phyloP scores from a whole-genome alignment of 805 yeast genomes.

The Candida stauntonica region DNA sequence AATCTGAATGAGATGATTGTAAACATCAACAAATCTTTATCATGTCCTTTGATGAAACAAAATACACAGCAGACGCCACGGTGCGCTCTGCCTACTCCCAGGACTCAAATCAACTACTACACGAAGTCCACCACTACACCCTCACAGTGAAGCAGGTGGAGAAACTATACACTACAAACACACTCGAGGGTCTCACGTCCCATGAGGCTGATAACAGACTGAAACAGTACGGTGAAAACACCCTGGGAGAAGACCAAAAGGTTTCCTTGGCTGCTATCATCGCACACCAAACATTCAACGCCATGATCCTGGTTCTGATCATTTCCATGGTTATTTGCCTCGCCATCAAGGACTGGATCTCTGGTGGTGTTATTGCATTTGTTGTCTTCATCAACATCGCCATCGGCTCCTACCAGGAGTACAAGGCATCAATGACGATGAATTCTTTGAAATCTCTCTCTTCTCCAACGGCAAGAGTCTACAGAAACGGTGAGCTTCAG shows the following conservation, averaged over 20 bases:
- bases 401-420: constrained; percentile 69
- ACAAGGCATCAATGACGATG: constrained; percentile 75
- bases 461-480: constrained; percentile 66
- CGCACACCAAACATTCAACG: constrained; percentile 66
- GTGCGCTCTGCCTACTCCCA: background rate
- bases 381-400: constrained; percentile 60
- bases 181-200: constrained; percentile 43
- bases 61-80: no score
- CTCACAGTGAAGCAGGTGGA: constrained; percentile 34
- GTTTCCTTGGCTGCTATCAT: constrained; percentile 52
- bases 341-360: constrained; percentile 73
- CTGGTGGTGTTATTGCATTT: constrained; percentile 75
- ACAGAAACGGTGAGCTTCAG: constrained; percentile 53
- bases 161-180: constrained; percentile 36
- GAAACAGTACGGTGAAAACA: constrained; percentile 49
- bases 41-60: no score
- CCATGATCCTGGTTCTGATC: constrained; percentile 70
- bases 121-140: constrained; percentile 23
- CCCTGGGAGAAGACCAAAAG: constrained; percentile 54
- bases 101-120: constrained; percentile 6
- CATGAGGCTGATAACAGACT: constrained; percentile 30
- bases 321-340: constrained; percentile 68
- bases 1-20: no score
- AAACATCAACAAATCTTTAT: no score
- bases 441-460: constrained; percentile 62